Evolutionary conservation across 495 filamentous ascomycete genomes (phyloP).

Genomic region (Penicillium coffeae): DNA sequence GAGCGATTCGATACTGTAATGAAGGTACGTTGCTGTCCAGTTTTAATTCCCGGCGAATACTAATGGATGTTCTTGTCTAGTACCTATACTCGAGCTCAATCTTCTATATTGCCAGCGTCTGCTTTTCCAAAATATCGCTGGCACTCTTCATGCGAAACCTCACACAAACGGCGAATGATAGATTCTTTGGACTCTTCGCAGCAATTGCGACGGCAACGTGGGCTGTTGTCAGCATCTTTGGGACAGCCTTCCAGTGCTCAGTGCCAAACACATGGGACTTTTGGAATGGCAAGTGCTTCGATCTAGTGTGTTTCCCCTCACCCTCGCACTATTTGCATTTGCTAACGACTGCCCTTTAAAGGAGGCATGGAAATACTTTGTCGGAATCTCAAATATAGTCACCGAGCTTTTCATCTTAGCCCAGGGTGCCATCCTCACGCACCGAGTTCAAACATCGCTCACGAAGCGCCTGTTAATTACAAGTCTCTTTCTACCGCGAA

Average conservation of each 20-base stretch:
- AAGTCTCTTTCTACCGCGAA: constrained; percentile 22
- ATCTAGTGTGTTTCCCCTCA: constrained; percentile 13
- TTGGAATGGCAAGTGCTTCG: constrained; percentile 19
- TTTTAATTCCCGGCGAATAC: background rate
- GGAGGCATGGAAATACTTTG: constrained; percentile 23
- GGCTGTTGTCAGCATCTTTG: constrained; percentile 19
- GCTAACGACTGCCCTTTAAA: constrained; percentile 1
- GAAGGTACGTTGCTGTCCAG: constrained; percentile 19
- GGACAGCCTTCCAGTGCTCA: constrained; percentile 24
- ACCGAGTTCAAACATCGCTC: constrained; percentile 18
- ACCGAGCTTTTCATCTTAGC: constrained; percentile 25
- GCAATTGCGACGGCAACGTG: constrained; percentile 10
- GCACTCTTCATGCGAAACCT: constrained; percentile 22
- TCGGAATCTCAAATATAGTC: constrained; percentile 17
- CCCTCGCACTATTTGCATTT: background rate
- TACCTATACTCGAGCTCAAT: constrained; percentile 22
- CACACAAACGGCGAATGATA: constrained; percentile 16
- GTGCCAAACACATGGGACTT: constrained; percentile 24
- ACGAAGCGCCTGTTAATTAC: constrained; percentile 19
- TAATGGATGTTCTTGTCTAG: constrained; percentile 3
- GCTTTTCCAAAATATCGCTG: constrained; percentile 26
- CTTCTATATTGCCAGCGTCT: constrained; percentile 23
- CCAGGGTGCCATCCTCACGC: constrained; percentile 21
- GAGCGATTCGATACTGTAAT: constrained; percentile 18
- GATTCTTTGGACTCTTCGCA: constrained; percentile 14